These are phyloP conservation scores for Huntiella decipiens DNA, from an alignment of 2,329 filamentous ascomycete species.

Conservation along the genomic window DNA sequence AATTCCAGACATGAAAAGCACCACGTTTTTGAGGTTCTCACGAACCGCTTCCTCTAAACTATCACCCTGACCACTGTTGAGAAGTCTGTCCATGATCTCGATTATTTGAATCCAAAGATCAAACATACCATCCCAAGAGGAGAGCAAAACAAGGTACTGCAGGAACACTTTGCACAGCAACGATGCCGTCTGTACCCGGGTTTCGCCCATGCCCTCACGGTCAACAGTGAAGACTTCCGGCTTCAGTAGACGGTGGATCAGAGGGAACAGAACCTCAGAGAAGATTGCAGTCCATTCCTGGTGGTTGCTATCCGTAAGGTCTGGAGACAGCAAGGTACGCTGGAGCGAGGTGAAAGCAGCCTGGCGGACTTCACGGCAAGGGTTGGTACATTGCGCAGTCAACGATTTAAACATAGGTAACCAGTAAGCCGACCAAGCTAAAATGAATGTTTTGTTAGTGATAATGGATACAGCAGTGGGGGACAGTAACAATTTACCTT, in stretches of 20 bases:
- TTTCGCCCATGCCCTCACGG: slow-evolving; percentile 85
- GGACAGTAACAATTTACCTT: slow-evolving; percentile 34
- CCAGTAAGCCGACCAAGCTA: slow-evolving; percentile 96
- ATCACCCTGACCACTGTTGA: slow-evolving; percentile 87
- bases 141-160: slow-evolving; percentile 73
- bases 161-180: slow-evolving; percentile 89
- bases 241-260: slow-evolving; percentile 73
- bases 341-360: slow-evolving; percentile 75
- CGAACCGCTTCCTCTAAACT: slow-evolving; percentile 85
- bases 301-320: slow-evolving; percentile 66
- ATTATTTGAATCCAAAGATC: slow-evolving; percentile 85
- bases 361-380: slow-evolving; percentile 79
- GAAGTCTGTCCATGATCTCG: slow-evolving; percentile 84
- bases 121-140: slow-evolving; percentile 72
- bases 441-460: background rate
- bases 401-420: slow-evolving; percentile 80
- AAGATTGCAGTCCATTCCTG: slow-evolving; percentile 94
- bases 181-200: slow-evolving; percentile 75
- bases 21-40: slow-evolving; percentile 87
- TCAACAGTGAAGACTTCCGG: slow-evolving; percentile 89
- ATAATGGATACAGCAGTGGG: slow-evolving; percentile 15
- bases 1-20: slow-evolving; percentile 84
- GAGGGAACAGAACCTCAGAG: slow-evolving; percentile 76
- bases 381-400: slow-evolving; percentile 80
- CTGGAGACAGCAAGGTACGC: slow-evolving; percentile 64